Evolutionary conservation across 768 basidiomycete genomes (phyloP), one percentile per base, ranked within the genome.

Genomic region (Pleurotus ostreatus): DNA sequence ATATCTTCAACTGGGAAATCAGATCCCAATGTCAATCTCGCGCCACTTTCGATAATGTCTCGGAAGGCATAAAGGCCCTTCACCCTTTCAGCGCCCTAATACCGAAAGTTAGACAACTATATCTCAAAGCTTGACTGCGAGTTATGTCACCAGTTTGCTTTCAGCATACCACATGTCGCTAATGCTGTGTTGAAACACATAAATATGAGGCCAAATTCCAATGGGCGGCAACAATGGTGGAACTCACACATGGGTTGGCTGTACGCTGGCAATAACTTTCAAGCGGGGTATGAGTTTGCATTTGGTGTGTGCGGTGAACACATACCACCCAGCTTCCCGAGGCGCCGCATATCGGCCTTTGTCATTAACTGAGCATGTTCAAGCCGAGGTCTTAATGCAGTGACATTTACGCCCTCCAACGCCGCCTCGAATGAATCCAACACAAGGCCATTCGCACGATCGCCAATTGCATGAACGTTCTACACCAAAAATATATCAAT

Each of bases 161-260:
- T 94, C 82, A 5, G 90, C 93, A 66, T 89, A 96, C 80, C 85
- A 87, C 93, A 96, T 95, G 63, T 92, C 91, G 60, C 86, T 89
- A 59, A 80, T 86, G 53, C 87, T 88, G 62, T 56, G 62, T 51
- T 46, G 15, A 46, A 37, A 25, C 52, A 7, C 13, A 56, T 49
- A 44, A 59, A 41, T 44, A 39, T 30, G 57, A 44, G 22, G 58
- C 34, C 41, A 37, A 34, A 34, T 34, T 4, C 30, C 8, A 34
- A 34, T 11, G 30, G 30, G 23, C 23, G 23, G 23, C 23, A 1
- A 25, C 23, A 4, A n/a, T 16, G 47, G 37, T 46, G 47, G 5
- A 26, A 80, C 88, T 65, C 65, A 92, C 82, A 81, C 91, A 73
- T 95, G 93, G 3, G 90, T 93, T 12, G 94, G 93, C 67, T 96